Percentiles rank a stretch among this genome's conserved stretches.
These are phyloP conservation scores for Eucalyptus virginea DNA, from an alignment of 345 rosid species.

Conservation along the genomic window DNA sequence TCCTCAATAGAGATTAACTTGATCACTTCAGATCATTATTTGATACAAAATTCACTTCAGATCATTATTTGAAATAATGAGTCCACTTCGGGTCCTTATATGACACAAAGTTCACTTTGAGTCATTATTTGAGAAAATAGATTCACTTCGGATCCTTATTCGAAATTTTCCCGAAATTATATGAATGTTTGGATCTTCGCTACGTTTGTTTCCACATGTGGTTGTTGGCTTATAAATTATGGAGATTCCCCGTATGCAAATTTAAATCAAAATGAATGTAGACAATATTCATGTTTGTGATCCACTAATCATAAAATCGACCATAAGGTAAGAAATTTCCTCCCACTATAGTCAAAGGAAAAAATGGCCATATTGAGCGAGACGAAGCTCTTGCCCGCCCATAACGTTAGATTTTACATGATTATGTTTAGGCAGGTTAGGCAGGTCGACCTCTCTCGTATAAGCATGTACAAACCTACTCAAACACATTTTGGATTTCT, in stretches of 20 bases:
- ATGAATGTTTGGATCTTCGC: background rate
- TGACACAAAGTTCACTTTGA: no score
- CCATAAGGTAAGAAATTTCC: background rate
- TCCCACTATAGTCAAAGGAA: background rate
- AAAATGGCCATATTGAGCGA: background rate
- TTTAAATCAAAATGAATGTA: background rate
- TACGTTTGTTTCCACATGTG: background rate
- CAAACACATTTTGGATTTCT: background rate
- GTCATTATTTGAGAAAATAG: no score
- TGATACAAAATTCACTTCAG: fast-evolving
- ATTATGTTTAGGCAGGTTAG: background rate
- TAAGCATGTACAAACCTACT: background rate
- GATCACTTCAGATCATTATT: no score
- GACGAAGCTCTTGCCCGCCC: background rate
- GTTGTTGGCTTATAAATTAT: background rate
- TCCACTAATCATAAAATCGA: background rate
- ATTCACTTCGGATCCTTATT: no score
- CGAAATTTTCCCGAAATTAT: background rate
- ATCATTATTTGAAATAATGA: no score
- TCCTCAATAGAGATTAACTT: no score
- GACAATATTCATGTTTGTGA: background rate
- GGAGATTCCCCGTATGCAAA: background rate
- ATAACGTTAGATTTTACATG: background rate
- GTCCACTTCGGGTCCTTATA: fast-evolving
- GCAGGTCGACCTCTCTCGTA: background rate